Base-by-base conservation (phyloP, 2,329 filamentous ascomycete species). In the Drechslerella stenobrocha region DNA sequence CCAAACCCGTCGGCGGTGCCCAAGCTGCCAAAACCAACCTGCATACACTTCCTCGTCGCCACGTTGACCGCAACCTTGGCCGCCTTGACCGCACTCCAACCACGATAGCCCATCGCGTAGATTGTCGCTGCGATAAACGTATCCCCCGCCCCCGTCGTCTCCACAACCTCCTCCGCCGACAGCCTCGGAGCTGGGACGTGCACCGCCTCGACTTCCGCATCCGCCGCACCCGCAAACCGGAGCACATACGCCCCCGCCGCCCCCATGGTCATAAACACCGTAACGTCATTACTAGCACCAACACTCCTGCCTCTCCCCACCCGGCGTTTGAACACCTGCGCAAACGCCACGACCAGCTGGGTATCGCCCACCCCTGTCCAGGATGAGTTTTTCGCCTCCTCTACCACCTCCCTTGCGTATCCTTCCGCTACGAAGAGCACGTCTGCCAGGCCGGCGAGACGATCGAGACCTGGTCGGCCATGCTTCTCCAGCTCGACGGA, bases 81-180 rank as follows among this genome's bases (percentile, higher is more conserved):
- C 7, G 70, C 70, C 26, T 42, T 32, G 23, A 63, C 13, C 7
- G 70, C 40, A 52, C 67, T 55, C 3, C 57, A 44, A 2, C 48
- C 34, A 32, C 35, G 55, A 28, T 67, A 67, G 6, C 63, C 63
- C 11, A 67, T 13, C 4, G 63, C 63, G 42, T 70, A 71, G 8
- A 72, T 64, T 11, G 64, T 69, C 4, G 61, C 71, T 15, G 51
- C 71, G 22, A 71, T 70, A 66, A 71, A 72, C 2, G 70, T 70
- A 56, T 72, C 71, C 1, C 71, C 71, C 15, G 71, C 71, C 1
- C 71, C 71, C 1, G 70, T 70, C 24, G 71, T 72, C 40, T 71
- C 71, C 15, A 72, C 18, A 9, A 70, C 51, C 9, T 56, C 63
- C 7, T 55, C 46, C 3, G 55, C 9, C n/a, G 50, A 34, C 30